Evolutionary conservation across 2,329 filamentous ascomycete species (phyloP).

Genomic region (Microthyrium microscopicum): DNA sequence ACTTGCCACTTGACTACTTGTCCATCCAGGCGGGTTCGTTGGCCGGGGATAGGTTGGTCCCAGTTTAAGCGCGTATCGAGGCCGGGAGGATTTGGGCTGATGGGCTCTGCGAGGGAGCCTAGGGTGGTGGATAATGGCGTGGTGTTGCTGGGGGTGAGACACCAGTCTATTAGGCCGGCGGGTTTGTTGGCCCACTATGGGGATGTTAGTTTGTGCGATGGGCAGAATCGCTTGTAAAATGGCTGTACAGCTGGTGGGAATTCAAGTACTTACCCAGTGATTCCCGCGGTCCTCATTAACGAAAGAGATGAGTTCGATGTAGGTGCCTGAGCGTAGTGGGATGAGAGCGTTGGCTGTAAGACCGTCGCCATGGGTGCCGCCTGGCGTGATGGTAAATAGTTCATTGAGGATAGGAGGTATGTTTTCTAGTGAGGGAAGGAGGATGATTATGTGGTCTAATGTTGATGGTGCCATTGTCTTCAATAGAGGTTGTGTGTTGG

Average conservation of each 20-base stretch:
- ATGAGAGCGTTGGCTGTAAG: slow-evolving; percentile 46
- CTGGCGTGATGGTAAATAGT: slow-evolving; percentile 41
- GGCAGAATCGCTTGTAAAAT: too few species aligned
- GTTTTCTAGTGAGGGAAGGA: slow-evolving; percentile 35
- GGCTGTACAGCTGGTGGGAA: too few species aligned
- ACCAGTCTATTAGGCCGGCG: slow-evolving; percentile 43
- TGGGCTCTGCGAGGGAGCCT: too few species aligned
- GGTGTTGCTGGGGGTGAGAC: slow-evolving; percentile 32
- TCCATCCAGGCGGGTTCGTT: slow-evolving; percentile 39
- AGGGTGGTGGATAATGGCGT: too few species aligned
- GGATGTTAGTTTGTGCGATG: too few species aligned
- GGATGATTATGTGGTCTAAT: slow-evolving; percentile 49
- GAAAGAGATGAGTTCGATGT: slow-evolving; percentile 52
- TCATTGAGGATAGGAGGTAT: slow-evolving; percentile 35
- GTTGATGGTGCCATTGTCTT: too few species aligned
- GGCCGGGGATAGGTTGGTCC: too few species aligned
- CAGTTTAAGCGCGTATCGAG: too few species aligned
- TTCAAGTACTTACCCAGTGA: neutral
- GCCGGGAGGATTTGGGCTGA: too few species aligned
- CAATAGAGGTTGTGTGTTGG: too few species aligned
- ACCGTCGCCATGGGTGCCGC: slow-evolving; percentile 44
- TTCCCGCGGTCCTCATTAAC: slow-evolving; percentile 28
- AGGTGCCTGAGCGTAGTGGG: slow-evolving; percentile 45
- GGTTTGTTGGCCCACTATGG: slow-evolving; percentile 40
- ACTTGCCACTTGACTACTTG: slow-evolving; percentile 42